Conservation (phyloP, 805 yeast genomes). For the Saccharomycopsis microspora region DNA sequence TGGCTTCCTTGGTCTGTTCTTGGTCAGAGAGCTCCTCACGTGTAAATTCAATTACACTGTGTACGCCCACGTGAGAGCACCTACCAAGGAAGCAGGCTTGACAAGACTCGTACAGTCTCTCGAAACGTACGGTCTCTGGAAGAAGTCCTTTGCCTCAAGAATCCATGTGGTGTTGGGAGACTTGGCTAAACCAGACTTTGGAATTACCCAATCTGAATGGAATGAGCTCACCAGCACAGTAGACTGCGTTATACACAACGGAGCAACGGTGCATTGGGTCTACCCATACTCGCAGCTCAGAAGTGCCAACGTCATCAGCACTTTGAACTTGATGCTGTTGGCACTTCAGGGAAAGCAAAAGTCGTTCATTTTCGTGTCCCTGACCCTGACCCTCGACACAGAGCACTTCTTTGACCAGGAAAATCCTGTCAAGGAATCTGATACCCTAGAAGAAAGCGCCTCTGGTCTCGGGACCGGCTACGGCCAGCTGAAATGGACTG, state of each 20-base stretch:
- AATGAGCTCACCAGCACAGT: conserved; percentile 38
- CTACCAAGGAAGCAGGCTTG: conserved; percentile 52
- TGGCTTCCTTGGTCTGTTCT: conserved; percentile 90
- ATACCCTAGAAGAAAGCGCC: conserved; percentile 73
- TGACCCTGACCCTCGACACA: conserved; percentile 87
- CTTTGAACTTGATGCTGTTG: conserved; percentile 71
- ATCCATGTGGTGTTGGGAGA: conserved; percentile 78
- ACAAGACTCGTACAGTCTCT: conserved; percentile 70
- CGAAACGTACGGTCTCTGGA: conserved; percentile 72
- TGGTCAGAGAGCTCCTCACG: conserved; percentile 62
- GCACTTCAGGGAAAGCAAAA: conserved; percentile 77
- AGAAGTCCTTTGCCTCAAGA: conserved; percentile 22
- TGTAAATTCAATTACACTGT: conserved; percentile 47
- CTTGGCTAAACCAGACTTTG: conserved; percentile 62
- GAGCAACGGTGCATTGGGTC: conserved; percentile 98
- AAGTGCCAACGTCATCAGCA: conserved; percentile 86
- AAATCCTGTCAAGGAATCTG: conserved; percentile 71
- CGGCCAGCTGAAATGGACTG: conserved; percentile 98
- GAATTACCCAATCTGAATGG: conserved; percentile 53
- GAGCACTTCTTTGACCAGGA: conserved; percentile 68
- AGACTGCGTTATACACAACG: conserved; percentile 88
- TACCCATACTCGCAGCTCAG: conserved; percentile 85
- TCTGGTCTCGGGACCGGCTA: conserved; percentile 83
- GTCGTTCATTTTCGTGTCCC: conserved; percentile 81
- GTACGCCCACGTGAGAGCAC: conserved; percentile 87